phyloP scores from a whole-genome alignment of 768 basidiomycete species.

The Macrolepiota albuminosa region DNA sequence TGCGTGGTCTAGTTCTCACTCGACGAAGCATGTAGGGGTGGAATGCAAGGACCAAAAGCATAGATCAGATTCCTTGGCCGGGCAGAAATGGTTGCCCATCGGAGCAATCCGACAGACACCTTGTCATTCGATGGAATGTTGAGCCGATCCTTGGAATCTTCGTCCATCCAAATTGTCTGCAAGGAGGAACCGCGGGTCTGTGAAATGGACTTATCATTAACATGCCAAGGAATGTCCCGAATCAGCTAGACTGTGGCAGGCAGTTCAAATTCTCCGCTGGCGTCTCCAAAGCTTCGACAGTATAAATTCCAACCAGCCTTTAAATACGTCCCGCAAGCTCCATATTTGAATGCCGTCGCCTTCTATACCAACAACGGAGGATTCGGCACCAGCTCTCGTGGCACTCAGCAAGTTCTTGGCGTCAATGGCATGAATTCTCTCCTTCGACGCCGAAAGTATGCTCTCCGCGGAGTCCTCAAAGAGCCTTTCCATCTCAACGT shows the following conservation, averaged over 20 bases:
- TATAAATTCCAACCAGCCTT: conserved; percentile 4
- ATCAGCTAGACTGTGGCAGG: background rate
- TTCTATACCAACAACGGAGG: background rate
- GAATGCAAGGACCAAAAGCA: background rate
- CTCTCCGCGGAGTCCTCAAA: conserved; percentile 50
- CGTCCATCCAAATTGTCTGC: background rate
- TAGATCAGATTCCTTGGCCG: background rate
- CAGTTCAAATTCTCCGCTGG: background rate
- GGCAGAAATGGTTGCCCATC: background rate
- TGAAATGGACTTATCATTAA: background rate
- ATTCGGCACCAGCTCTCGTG: background rate
- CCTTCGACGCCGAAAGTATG: conserved; percentile 38
- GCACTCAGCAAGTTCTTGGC: background rate
- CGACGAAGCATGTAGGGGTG: background rate
- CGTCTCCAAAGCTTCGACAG: conserved; percentile 5
- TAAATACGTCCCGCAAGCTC: conserved; percentile 9
- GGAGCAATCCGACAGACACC: background rate
- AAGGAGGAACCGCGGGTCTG: background rate
- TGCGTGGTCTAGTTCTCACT: background rate
- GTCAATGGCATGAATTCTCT: conserved; percentile 17
- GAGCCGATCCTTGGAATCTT: background rate
- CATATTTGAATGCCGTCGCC: background rate
- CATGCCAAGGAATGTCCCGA: background rate
- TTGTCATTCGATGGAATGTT: background rate
- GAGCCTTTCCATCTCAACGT: conserved; percentile 51